These are phyloP conservation scores for Termitomyces eurrhizus DNA, from an alignment of 768 basidiomycete genomes.

Conservation along the genomic window DNA sequence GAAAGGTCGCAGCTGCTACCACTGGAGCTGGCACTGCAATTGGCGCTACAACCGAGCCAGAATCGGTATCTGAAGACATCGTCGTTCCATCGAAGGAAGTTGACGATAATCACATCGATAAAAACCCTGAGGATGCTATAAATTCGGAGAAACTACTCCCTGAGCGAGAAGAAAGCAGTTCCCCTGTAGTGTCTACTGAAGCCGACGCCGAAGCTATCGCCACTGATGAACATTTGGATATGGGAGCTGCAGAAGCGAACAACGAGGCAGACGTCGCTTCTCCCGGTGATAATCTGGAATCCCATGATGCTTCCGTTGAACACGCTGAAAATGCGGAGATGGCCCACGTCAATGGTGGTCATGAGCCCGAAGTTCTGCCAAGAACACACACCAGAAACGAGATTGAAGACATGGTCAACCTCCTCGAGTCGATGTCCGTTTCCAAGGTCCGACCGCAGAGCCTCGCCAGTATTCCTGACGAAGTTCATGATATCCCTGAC, in stretches of 20 bases:
- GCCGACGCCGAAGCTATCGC: not conserved
- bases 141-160: not conserved
- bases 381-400: constrained; percentile 30
- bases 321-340: not conserved
- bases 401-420: constrained; percentile 62
- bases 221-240: not conserved
- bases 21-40: constrained; percentile 8
- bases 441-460: constrained; percentile 38
- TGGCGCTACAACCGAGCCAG: not conserved
- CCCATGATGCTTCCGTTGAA: not conserved
- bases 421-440: constrained; percentile 47
- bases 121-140: not conserved
- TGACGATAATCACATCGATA: constrained; percentile 1
- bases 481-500: constrained; percentile 53
- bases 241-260: not conserved
- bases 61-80: constrained; percentile 6
- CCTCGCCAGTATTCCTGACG: constrained; percentile 49
- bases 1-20: constrained; percentile 20
- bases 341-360: constrained; percentile 14
- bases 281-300: not conserved
- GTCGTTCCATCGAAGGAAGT: constrained; percentile 7
- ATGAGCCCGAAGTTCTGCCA: constrained; percentile 8
- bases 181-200: not conserved
- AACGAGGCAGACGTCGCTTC: not conserved
- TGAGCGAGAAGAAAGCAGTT: not conserved